Conservation (phyloP, 495 filamentous ascomycete genomes). For the Pyrenula massariospora region DNA sequence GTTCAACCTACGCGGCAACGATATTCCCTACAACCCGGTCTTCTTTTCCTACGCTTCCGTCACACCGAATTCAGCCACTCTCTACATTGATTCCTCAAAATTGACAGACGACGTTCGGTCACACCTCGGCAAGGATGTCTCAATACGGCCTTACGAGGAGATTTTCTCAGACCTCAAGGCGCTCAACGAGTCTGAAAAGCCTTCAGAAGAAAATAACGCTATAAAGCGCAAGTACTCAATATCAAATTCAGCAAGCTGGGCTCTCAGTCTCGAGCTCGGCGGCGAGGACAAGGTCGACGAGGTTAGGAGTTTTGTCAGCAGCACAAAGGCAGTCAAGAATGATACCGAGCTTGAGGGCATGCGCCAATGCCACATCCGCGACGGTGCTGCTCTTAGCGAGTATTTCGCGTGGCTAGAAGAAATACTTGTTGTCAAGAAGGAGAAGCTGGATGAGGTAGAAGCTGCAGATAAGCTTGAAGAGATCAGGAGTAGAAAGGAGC, state of each 20-base stretch:
- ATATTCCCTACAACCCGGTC: conserved; percentile 97
- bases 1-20: conserved; percentile 89
- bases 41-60: conserved; percentile 96
- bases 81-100: conserved; percentile 79
- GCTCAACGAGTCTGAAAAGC: conserved; percentile 26
- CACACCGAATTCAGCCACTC: conserved; percentile 65
- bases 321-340: conserved; percentile 97
- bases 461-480: conserved; percentile 84
- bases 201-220: conserved; percentile 8
- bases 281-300: conserved; percentile 85
- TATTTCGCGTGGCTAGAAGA: conserved; percentile 98
- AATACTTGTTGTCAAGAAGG: conserved; percentile 62
- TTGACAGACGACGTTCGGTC: conserved; percentile 53
- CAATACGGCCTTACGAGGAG: conserved; percentile 69
- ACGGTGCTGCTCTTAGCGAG: conserved; percentile 82
- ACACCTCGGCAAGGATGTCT: conserved; percentile 63
- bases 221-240: conserved; percentile 57
- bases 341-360: conserved; percentile 84
- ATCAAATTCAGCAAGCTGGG: conserved; percentile 90
- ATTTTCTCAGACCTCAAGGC: conserved; percentile 69
- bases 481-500: conserved; percentile 65
- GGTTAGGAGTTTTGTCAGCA: conserved; percentile 74
- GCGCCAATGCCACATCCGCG: conserved; percentile 85
- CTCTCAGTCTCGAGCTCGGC: conserved; percentile 73
- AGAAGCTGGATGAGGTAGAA: conserved; percentile 73